Base-by-base conservation (phyloP, 768 basidiomycete genomes). In the Rhizopogon vulgaris region DNA sequence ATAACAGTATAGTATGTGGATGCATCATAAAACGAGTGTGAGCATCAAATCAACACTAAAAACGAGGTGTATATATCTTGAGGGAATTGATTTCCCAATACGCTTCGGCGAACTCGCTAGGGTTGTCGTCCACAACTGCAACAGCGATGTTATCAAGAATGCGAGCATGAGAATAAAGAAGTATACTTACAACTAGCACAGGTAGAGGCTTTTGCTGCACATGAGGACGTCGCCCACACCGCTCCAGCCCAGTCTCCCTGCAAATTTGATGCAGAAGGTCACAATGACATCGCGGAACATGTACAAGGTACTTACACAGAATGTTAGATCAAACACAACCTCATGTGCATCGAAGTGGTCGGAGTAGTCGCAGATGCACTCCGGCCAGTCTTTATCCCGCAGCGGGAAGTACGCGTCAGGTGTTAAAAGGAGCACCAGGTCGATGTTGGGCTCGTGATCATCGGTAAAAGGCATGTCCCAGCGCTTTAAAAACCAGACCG, bases 21-120 rank as follows among this genome's bases (percentile, higher is more conserved):
- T 6, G 11, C 12, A 30, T 18, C 11, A 14, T 18, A 30, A 18
- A 41, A 45, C 12, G 28, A 18, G 9, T 6, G 14, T 3, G 14
- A n/a, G 30, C 4, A 22, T 46, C 43, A 46, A 32, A 22, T 52
- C 49, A 48, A 28, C 11, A 28, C 24, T 17, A 48, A 39, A 52
- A 14, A 38, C 2, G 1, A 24, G 34, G 17, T 18, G 67, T 71
- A 59, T 85, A 89, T 14, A 86, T 72, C 30, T 75, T 72, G 32
- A 88, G 64, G 15, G 77, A 74, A 58, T 80, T 78, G 64, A 90
- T 73, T 55, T 79, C 80, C 84, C 85, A 90, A 65, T 83, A 88
- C 1, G 87, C 83, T 15, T 84, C 71, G 10, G 54, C 38, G 66
- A 88, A 88, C 11, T 73, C 75, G 5, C 60, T 52, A 0, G 87